A percentile compares a stretch with the other conserved stretches of the same genome.
Evolutionary conservation across 78 protist genomes (phyloP).

Genomic region (Ministeria vibrans): DNA sequence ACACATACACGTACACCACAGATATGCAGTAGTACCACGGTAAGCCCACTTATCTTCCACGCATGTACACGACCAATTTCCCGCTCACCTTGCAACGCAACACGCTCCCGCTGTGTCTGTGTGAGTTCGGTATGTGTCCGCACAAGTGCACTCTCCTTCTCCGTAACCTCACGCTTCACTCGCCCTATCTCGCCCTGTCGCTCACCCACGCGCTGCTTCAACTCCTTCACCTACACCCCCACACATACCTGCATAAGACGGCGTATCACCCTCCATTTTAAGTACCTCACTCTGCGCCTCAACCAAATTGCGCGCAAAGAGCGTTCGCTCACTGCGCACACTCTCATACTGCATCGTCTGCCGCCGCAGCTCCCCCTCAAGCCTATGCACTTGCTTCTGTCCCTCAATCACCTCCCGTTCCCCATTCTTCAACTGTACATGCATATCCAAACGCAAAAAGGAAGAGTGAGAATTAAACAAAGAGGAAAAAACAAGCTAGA

Average conservation of each 20-base stretch:
- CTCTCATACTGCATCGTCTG: slow-evolving; percentile 78
- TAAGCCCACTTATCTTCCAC: background rate
- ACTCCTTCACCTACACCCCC: slow-evolving; percentile 74
- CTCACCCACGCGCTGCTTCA: too few relatives aligned
- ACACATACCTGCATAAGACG: too few relatives aligned
- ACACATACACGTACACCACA: slow-evolving; percentile 22
- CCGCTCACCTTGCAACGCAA: background rate
- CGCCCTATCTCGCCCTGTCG: slow-evolving; percentile 80
- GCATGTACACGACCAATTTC: background rate
- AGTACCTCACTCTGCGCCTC: slow-evolving; percentile 72
- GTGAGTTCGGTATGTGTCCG: background rate
- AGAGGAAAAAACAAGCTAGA: too few relatives aligned
- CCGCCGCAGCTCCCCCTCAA: slow-evolving; percentile 55
- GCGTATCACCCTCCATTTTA: slow-evolving; percentile 78
- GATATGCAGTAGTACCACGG: background rate
- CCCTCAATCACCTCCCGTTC: slow-evolving; percentile 41
- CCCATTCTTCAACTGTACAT: slow-evolving; percentile 42
- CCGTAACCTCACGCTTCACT: slow-evolving; percentile 66
- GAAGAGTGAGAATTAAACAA: too few relatives aligned
- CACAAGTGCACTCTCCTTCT: slow-evolving; percentile 22
- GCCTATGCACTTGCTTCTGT: slow-evolving; percentile 63
- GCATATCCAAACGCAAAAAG: too few relatives aligned
- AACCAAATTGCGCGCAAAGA: slow-evolving; percentile 72
- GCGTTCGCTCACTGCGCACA: slow-evolving; percentile 80
- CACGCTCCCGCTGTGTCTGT: background rate